These are phyloP conservation scores for Suillus subalutaceus DNA, from an alignment of 768 basidiomycete genomes.

Conservation along the genomic window DNA sequence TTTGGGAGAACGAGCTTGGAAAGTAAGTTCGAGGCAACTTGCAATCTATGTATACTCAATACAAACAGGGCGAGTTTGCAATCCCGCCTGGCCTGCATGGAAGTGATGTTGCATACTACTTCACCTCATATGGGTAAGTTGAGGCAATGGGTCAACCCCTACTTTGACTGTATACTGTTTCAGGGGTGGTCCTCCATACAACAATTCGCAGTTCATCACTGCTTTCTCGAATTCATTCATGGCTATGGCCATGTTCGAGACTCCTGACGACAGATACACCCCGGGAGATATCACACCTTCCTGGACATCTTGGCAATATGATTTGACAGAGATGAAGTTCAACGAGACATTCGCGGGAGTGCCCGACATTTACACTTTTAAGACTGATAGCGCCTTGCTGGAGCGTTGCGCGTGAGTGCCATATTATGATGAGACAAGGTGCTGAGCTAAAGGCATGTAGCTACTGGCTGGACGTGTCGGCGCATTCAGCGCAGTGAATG, in stretches of 20 bases:
- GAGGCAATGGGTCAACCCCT: neutral
- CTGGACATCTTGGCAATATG: constrained; percentile 19
- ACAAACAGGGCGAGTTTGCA: constrained; percentile 32
- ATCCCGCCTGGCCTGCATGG: constrained; percentile 34
- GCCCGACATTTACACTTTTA: constrained; percentile 33
- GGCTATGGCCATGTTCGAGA: too few relatives aligned
- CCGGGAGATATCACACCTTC: too few relatives aligned
- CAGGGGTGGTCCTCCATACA: neutral
- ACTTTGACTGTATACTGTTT: neutral
- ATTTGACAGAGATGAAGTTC: constrained; percentile 48
- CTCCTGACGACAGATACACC: too few relatives aligned
- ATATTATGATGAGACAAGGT: neutral
- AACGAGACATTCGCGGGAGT: constrained; percentile 30
- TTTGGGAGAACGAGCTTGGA: constrained; percentile 26
- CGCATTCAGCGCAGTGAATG: too few relatives aligned
- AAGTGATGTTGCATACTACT: constrained; percentile 43
- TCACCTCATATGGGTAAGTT: constrained; percentile 35
- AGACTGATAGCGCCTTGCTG: constrained; percentile 35
- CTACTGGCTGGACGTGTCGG: too few relatives aligned
- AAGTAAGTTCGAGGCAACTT: constrained; percentile 28
- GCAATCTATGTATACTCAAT: constrained; percentile 21
- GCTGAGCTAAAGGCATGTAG: too few relatives aligned
- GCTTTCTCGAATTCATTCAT: too few relatives aligned
- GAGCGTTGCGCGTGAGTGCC: too few relatives aligned
- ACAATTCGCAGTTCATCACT: too few relatives aligned